Evolutionary conservation across 805 yeast genomes (phyloP).

Genomic region (Saturnispora saitoi): DNA sequence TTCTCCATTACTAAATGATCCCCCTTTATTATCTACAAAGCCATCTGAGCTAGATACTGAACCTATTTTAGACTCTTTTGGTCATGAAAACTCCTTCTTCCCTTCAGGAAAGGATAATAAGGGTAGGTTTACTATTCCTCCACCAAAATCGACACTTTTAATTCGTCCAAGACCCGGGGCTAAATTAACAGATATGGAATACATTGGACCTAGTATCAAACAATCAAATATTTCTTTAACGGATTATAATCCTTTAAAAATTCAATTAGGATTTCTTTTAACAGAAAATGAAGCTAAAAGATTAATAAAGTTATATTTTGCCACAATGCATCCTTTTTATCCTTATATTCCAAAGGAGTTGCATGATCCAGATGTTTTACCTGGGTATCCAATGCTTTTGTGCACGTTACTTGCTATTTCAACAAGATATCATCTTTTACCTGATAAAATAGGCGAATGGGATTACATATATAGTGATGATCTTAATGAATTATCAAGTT

Average conservation of each 20-base stretch:
- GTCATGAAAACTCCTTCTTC: constrained; percentile 22
- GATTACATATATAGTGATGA: constrained; percentile 7
- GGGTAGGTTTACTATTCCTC: constrained; percentile 34
- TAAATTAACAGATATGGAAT: constrained; percentile 50
- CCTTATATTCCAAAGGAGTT: constrained; percentile 77
- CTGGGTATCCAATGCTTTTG: constrained; percentile 71
- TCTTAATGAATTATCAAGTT: neutral
- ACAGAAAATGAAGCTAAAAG: constrained; percentile 53
- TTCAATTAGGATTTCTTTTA: constrained; percentile 31
- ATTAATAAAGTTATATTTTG: constrained; percentile 54
- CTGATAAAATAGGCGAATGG: constrained; percentile 25
- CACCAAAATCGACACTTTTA: constrained; percentile 32
- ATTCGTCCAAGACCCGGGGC: constrained; percentile 41
- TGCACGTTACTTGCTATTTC: constrained; percentile 78
- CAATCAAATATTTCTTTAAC: neutral
- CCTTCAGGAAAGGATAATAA: constrained; percentile 18
- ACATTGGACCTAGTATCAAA: constrained; percentile 39
- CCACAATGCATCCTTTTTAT: constrained; percentile 80
- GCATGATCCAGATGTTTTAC: constrained; percentile 54
- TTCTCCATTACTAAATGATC: neutral
- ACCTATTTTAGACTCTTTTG: constrained; percentile 21
- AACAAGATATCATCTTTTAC: constrained; percentile 63
- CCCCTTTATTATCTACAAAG: neutral
- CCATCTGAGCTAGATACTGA: constrained; percentile 10
- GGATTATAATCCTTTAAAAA: neutral